Percentiles rank a stretch among this genome's conserved stretches.
These are phyloP conservation scores for Boletus sensibilis DNA, from an alignment of 768 basidiomycete species.

Conservation along the genomic window DNA sequence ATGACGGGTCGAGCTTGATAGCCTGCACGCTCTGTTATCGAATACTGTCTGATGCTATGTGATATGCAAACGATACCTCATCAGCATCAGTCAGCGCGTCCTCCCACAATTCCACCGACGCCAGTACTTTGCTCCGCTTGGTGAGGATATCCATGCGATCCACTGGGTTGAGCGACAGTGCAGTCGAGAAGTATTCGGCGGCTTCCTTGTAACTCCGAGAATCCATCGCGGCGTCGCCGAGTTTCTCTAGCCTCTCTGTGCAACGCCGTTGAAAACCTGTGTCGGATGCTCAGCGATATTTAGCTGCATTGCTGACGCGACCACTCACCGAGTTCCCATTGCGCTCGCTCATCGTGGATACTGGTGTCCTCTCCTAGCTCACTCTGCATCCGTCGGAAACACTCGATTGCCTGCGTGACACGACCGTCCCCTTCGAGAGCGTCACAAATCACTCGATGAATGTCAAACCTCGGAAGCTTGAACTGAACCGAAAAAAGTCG, in stretches of 20 bases:
- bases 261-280: conserved; percentile 4
- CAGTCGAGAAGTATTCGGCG: background rate
- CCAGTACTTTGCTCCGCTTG: background rate
- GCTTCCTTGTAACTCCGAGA: background rate
- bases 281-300: background rate
- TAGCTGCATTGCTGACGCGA: accelerated
- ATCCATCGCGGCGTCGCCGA: background rate
- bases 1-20: background rate
- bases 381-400: background rate
- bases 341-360: background rate
- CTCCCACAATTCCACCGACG: background rate
- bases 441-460: background rate
- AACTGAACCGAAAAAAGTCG: background rate
- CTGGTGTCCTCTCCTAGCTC: background rate
- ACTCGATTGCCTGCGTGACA: background rate
- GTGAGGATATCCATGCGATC: background rate
- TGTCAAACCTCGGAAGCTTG: background rate
- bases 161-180: background rate
- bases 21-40: background rate
- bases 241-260: background rate
- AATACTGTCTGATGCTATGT: background rate
- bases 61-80: background rate
- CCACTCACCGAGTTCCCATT: conserved; percentile 8
- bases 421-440: background rate
- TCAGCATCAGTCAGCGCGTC: background rate